Base-by-base conservation (phyloP, 2,329 filamentous ascomycete genomes). In the Diaporthe vexans region DNA sequence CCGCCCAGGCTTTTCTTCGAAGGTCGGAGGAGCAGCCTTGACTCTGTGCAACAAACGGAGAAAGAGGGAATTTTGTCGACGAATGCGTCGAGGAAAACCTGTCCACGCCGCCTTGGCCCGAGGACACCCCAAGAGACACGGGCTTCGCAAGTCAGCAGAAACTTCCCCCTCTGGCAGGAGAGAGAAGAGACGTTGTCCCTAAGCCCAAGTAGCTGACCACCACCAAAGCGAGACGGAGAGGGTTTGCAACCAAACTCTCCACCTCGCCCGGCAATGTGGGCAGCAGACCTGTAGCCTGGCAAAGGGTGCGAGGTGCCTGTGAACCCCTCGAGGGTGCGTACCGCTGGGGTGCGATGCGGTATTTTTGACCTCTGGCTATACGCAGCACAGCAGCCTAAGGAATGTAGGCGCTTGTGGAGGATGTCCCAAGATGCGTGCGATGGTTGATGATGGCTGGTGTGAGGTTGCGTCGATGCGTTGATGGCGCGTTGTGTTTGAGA, bases 251-350 rank as follows among this genome's bases (percentile, higher is more conserved):
- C 63, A 68, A 68, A 4, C 63, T 54, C 0, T 29, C 48, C n/a
- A 54, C 37, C n/a, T 7, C 15, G 3, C 40, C 40, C 1, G 40
- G 21, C 13, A 52, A 37, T 33, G 37, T 54, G 63, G 63, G 48
- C 63, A 68, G 63, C 33, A 15, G n/a, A 40, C 63, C 63, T 54
- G 63, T 68, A 33, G 63, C 63, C 33, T 68, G 63, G 63, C 63
- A 68, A 68, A 68, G 63, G 63, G 63, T 54, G 63, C 63, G 63
- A 68, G 48, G 33, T 68, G 63, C 63, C 48, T 68, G 63, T 68
- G 63, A 6, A 6, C 48, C 33, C 63, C 37, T 48, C 24, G 33
- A 67, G 63, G 63, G 48, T 54, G 46, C 19, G 40, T 68, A 68
- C 63, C 48, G 63, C 63, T 26, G 63, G 63, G 33, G 63, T 68